Evolutionary conservation across 352 stramenopile species (phyloP), one percentile per base, ranked within the genome.

Genomic region (Globisporangium polare): DNA sequence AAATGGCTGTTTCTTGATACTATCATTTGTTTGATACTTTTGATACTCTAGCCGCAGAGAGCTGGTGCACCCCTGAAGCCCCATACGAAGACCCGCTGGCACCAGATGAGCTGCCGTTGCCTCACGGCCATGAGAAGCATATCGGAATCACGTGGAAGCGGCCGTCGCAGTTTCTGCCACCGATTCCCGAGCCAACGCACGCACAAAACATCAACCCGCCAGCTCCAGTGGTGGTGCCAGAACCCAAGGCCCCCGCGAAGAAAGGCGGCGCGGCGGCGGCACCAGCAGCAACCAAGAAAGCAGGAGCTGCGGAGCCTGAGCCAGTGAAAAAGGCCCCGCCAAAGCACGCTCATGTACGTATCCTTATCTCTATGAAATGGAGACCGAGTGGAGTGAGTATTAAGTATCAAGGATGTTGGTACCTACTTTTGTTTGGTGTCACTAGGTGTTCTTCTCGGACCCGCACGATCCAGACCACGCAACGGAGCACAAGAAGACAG

Each of bases 91-190:
- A 90, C 52, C 17, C 62, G 10, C 51, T 73, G 45, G 20, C 71
- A 9, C 56, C 56, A 18, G 58, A 58, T 17, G 68, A 76, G 4
- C 53, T 80, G 17, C 27, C 60, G 5, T n/a, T 82, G 0, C 74
- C 75, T 3, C 41, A 43, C 3, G 67, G 86, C 9, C 26, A 27
- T 3, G 29, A 59, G 20, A 37, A 42, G 6, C 58, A 53, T 6
- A 45, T 51, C 6, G 20, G 41, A 2, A 69, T 89, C 18, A 62
- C 53, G n/a, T 93, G 83, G 81, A 91, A 88, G 60, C 74, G 83
- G 0, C 83, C 81, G 13, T 63, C 65, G 24, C 66, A 91, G 27
- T 89, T 89, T 37, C 57, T 93, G 3, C 69, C 81, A 15, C 63
- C 64, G 3, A 78, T 91, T 41, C 51, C 75, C 3, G 78, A 88